Evolutionary conservation across 306 rosid genomes (phyloP).

Genomic region (Malus fusca): DNA sequence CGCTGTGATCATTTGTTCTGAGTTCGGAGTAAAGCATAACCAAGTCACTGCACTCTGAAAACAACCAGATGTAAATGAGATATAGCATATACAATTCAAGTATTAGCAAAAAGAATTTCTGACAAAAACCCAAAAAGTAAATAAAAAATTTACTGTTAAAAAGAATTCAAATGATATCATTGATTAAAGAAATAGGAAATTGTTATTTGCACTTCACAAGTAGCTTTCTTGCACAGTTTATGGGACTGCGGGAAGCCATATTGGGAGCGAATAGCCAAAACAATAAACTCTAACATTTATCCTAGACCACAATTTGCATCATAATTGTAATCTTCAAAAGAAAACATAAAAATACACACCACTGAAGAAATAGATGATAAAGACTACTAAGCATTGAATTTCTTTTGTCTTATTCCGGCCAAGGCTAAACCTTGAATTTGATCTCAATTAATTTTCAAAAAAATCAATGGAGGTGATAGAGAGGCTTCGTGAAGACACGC

Average conservation of each 20-base stretch:
- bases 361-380: not conserved
- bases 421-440: not conserved
- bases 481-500: not conserved
- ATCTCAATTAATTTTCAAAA: not conserved
- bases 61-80: conserved; percentile 1
- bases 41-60: conserved; percentile 96
- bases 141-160: not conserved
- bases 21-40: conserved; percentile 86
- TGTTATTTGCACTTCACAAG: not conserved
- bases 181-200: not conserved
- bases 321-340: not conserved
- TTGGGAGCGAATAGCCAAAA: not conserved
- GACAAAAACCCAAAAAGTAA: not conserved
- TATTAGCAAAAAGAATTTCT: not conserved
- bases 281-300: not conserved
- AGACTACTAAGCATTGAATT: not conserved
- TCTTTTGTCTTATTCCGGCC: not conserved
- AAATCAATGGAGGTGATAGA: not conserved
- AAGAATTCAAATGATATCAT: not conserved
- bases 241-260: not conserved
- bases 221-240: not conserved
- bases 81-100: conserved; percentile 1
- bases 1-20: conserved; percentile 85
- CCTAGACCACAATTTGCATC: not conserved
- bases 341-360: not conserved